These are phyloP conservation scores for Geranomyces variabilis DNA, from an alignment of 192 early-diverging fungal genomes.

Conservation along the genomic window DNA sequence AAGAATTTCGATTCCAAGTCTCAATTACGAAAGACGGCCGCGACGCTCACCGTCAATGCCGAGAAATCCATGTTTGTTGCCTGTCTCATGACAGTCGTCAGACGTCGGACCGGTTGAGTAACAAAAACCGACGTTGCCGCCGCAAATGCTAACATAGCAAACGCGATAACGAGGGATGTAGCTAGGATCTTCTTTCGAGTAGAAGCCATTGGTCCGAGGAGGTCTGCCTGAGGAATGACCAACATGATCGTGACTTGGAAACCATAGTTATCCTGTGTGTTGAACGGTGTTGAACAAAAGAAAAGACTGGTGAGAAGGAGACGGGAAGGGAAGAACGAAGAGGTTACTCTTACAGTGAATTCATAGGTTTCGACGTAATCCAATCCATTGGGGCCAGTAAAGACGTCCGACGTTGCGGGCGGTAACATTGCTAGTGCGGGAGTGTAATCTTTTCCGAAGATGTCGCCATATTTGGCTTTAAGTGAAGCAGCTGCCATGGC, in stretches of 20 bases:
- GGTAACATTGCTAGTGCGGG: neutral
- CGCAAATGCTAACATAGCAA: conserved; percentile 12
- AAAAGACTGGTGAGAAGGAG: too few relatives aligned
- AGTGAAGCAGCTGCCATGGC: neutral
- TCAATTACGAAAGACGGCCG: too few relatives aligned
- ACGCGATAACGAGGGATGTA: neutral
- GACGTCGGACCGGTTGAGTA: neutral
- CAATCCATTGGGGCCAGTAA: neutral
- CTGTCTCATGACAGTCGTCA: conserved; percentile 11
- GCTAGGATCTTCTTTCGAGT: neutral
- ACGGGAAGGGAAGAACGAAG: too few relatives aligned
- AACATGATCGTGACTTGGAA: conserved; percentile 18
- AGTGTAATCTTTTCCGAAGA: neutral
- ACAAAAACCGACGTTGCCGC: neutral
- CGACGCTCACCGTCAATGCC: neutral
- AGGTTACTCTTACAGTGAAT: neutral
- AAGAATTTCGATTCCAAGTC: neutral
- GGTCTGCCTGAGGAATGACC: conserved; percentile 19
- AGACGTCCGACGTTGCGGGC: neutral
- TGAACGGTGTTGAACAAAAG: neutral
- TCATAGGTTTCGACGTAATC: conserved; percentile 5
- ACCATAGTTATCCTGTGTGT: conserved; percentile 1
- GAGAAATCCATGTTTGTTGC: conserved; percentile 26
- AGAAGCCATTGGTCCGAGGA: conserved; percentile 7
- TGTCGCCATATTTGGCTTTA: neutral